Conservation (phyloP, 202 grass and related monocot species). For the Saccharum hybrid region DNA sequence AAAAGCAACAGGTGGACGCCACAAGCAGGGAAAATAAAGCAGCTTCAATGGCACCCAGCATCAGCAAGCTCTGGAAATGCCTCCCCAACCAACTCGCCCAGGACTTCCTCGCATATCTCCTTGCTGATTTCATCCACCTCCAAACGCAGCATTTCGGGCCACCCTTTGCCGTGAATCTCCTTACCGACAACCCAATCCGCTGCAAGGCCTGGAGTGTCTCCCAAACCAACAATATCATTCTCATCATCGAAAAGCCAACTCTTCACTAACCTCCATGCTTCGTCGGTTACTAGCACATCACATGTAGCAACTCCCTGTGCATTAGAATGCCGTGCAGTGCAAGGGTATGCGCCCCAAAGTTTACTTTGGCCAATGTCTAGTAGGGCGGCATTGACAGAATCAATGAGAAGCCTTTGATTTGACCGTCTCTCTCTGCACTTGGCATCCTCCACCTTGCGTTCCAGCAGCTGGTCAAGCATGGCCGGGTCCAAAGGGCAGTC, state of each 20-base stretch:
- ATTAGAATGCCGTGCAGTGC: conserved; percentile 35
- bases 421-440: conserved; percentile 79
- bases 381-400: conserved; percentile 76
- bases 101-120: no score
- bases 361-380: conserved; percentile 65
- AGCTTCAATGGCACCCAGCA: no score
- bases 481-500: conserved; percentile 65
- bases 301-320: conserved; percentile 20
- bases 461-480: conserved; percentile 68
- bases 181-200: conserved; percentile 61
- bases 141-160: conserved; percentile 52
- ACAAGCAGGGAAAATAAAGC: no score
- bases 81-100: no score
- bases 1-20: no score
- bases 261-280: conserved; percentile 67
- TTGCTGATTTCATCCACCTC: conserved; percentile 77
- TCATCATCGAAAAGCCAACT: conserved; percentile 62
- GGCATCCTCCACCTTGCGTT: conserved; percentile 72
- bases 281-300: conserved; percentile 46
- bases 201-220: conserved; percentile 44
- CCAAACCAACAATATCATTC: conserved; percentile 21
- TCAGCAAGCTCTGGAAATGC: no score
- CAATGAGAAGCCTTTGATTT: conserved; percentile 80
- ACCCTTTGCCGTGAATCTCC: conserved; percentile 65
- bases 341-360: conserved; percentile 63